A percentile compares a stretch with the other conserved stretches of the same genome.
These are phyloP conservation scores for Priceomyces carsonii DNA, from an alignment of 805 yeast species.

Conservation along the genomic window DNA sequence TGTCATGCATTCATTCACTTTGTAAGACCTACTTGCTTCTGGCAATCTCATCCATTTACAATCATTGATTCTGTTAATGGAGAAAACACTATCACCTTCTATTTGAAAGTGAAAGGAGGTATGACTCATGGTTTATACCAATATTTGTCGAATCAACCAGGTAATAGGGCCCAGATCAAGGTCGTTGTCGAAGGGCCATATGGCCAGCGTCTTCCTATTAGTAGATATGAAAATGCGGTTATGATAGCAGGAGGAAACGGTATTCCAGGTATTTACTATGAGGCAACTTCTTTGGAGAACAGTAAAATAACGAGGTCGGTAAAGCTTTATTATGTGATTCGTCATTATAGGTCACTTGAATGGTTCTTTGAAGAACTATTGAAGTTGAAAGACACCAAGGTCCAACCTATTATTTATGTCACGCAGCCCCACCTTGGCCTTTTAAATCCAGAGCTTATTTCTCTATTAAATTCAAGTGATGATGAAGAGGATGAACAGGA, in stretches of 20 bases:
- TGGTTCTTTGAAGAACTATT: slow-evolving; percentile 40
- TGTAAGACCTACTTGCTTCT: slow-evolving; percentile 38
- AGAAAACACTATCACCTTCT: slow-evolving; percentile 46
- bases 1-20: slow-evolving; percentile 41
- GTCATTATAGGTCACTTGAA: slow-evolving; percentile 38
- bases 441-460: slow-evolving; percentile 2
- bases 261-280: slow-evolving; percentile 38
- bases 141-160: slow-evolving; percentile 33
- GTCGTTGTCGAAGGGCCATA: slow-evolving; percentile 42
- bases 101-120: slow-evolving; percentile 46
- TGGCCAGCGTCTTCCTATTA: slow-evolving; percentile 31
- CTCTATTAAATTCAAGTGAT: slow-evolving; percentile 3
- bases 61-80: slow-evolving; percentile 22
- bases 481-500: slow-evolving; percentile 6
- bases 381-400: slow-evolving; percentile 29
- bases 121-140: slow-evolving; percentile 37
- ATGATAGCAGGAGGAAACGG: slow-evolving; percentile 44
- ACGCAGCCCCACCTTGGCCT: slow-evolving; percentile 29
- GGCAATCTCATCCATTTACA: slow-evolving; percentile 50
- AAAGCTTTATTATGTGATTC: slow-evolving; percentile 40
- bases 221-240: slow-evolving; percentile 27
- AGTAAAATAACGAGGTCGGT: slow-evolving; percentile 14
- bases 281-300: slow-evolving; percentile 27
- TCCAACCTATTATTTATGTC: slow-evolving; percentile 43
- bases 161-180: slow-evolving; percentile 28